A percentile compares a stretch with the other conserved stretches of the same genome.
phyloP scores from a whole-genome alignment of 192 early-diverging fungal genomes.

The Haplosporangium gracile region DNA sequence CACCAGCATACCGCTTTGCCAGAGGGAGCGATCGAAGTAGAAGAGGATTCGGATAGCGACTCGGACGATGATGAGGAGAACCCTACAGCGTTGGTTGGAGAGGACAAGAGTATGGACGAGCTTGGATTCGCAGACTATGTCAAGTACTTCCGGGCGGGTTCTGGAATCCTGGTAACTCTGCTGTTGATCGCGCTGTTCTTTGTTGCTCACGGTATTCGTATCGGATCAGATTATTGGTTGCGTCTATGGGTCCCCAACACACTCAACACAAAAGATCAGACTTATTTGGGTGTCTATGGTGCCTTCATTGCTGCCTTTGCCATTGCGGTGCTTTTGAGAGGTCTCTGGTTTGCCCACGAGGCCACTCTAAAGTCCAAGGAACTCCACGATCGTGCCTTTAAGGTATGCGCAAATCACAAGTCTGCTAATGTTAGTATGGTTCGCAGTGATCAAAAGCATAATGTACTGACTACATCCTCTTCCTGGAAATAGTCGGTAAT shows the following conservation, averaged over 20 bases:
- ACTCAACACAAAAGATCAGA: constrained; percentile 4
- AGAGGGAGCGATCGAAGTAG: not conserved
- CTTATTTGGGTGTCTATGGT: constrained; percentile 37
- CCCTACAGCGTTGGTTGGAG: constrained; percentile 15
- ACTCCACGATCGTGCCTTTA: constrained; percentile 33
- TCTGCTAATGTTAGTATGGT: not conserved
- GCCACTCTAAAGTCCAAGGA: constrained; percentile 28
- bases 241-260: constrained; percentile 42
- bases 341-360: constrained; percentile 36
- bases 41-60: not conserved
- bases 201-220: constrained; percentile 32
- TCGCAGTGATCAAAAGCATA: not conserved
- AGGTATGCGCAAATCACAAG: not conserved
- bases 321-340: constrained; percentile 12
- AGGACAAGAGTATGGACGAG: constrained; percentile 44
- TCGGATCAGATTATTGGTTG: constrained; percentile 36
- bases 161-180: constrained; percentile 20
- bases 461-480: constrained; percentile 54
- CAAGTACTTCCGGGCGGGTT: constrained; percentile 33
- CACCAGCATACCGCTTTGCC: not conserved
- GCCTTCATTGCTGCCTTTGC: constrained; percentile 30
- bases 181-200: constrained; percentile 20
- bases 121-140: constrained; percentile 38
- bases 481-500: constrained; percentile 77
- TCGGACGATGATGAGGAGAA: constrained; percentile 6